These are phyloP conservation scores for Stachybotrys elegans DNA, from an alignment of 2,329 filamentous ascomycete species.

Conservation along the genomic window DNA sequence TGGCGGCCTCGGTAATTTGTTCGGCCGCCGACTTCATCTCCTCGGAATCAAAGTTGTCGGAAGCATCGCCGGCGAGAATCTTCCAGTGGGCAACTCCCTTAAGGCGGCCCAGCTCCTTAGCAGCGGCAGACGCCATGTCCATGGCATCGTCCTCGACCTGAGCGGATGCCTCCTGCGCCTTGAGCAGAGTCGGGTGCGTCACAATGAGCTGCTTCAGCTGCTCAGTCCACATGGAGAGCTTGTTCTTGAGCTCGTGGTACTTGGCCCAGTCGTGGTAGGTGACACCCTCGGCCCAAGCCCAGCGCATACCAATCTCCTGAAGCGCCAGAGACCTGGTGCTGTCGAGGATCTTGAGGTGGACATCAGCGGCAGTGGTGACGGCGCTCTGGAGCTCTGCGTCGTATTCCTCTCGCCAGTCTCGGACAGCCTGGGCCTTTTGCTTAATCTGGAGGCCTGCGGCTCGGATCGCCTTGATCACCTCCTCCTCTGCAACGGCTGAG, in stretches of 20 bases:
- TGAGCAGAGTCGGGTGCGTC: conserved; percentile 63
- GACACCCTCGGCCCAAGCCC: conserved; percentile 93
- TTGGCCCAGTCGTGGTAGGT: conserved; percentile 97
- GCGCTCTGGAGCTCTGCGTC: conserved; percentile 64
- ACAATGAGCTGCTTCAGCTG: conserved; percentile 75
- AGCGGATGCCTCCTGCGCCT: conserved; percentile 62
- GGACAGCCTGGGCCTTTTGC: conserved; percentile 69
- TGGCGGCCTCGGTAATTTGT: conserved; percentile 16
- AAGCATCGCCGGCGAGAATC: conserved; percentile 66
- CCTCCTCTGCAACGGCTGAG: conserved; percentile 34
- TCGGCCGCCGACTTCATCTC: conserved; percentile 54
- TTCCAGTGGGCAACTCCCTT: conserved; percentile 87
- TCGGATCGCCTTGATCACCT: conserved; percentile 49
- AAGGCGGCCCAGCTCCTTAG: conserved; percentile 71
- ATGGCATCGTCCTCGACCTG: conserved; percentile 76
- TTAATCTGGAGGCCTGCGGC: conserved; percentile 68
- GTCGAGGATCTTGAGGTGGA: conserved; percentile 77
- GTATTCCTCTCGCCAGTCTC: conserved; percentile 70
- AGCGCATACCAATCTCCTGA: conserved; percentile 87
- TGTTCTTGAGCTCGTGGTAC: conserved; percentile 81
- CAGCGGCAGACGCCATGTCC: conserved; percentile 70
- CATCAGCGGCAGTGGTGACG: conserved; percentile 68
- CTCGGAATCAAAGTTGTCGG: conserved; percentile 73
- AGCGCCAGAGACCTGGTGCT: conserved; percentile 78
- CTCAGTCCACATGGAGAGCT: conserved; percentile 77